Evolutionary conservation across 2,329 filamentous ascomycete species (phyloP).

Genomic region (Harringtonia lauricola): DNA sequence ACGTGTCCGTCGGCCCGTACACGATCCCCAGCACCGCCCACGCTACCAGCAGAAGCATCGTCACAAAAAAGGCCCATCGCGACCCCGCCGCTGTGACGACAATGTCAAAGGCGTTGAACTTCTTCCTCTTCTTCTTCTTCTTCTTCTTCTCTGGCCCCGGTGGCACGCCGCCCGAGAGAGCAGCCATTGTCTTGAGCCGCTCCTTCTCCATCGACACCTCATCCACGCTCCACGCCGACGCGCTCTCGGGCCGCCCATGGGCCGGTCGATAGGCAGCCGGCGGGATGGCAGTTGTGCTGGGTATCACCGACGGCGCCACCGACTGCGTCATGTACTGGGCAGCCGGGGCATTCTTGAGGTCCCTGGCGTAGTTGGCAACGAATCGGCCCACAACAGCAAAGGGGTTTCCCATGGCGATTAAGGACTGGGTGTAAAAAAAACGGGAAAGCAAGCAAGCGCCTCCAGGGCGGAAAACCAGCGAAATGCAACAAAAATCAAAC

Average conservation of each 20-base stretch:
- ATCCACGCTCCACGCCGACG: slow-evolving; percentile 2
- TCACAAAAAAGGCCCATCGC: slow-evolving; percentile 16
- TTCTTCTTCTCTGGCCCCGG: background rate
- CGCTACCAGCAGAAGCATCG: slow-evolving; percentile 17
- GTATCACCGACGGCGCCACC: slow-evolving; percentile 9
- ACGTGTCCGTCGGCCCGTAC: slow-evolving; percentile 20
- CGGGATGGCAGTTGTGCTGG: slow-evolving; percentile 9
- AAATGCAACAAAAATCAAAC: background rate
- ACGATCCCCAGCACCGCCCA: slow-evolving; percentile 21
- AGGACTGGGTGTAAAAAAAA: background rate
- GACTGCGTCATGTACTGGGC: slow-evolving; percentile 11
- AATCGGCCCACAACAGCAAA: slow-evolving; percentile 4
- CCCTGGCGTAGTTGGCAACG: slow-evolving; percentile 7
- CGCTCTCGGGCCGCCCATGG: slow-evolving; percentile 1
- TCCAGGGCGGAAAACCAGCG: background rate
- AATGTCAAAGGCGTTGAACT: slow-evolving; percentile 7
- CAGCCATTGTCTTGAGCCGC: slow-evolving; percentile 2
- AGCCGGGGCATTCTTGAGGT: slow-evolving; percentile 11
- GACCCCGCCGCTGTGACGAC: slow-evolving; percentile 13
- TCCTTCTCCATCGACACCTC: slow-evolving; percentile 8
- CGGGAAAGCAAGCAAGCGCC: background rate
- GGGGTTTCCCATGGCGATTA: slow-evolving; percentile 2
- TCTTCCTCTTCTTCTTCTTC: slow-evolving; percentile 5
- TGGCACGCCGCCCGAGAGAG: background rate
- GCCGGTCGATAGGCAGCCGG: slow-evolving; percentile 6